Evolutionary conservation across 495 filamentous ascomycete genomes (phyloP).

Genomic region (Astrocystis sublimbata): DNA sequence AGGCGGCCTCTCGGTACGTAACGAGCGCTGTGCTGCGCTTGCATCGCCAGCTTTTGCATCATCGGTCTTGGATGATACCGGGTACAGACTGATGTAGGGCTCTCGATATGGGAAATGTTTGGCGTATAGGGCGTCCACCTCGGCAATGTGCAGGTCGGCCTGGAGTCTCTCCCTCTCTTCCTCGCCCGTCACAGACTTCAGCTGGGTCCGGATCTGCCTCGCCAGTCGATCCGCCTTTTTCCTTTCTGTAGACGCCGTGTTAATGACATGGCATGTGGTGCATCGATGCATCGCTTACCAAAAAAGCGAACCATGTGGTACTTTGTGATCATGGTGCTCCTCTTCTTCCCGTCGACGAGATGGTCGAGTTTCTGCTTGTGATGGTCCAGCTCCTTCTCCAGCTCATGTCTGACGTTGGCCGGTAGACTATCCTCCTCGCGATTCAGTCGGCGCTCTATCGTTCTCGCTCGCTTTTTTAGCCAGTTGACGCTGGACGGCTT

Average conservation of each 20-base stretch:
- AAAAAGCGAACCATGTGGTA: conserved; percentile 96
- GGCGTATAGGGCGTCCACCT: conserved; percentile 85
- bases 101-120: conserved; percentile 77
- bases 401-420: conserved; percentile 69
- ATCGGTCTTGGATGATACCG: conserved; percentile 34
- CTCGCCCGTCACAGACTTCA: conserved; percentile 48
- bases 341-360: conserved; percentile 56
- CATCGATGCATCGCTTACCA: conserved; percentile 48
- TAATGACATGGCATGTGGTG: not conserved
- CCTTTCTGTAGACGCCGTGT: conserved; percentile 58
- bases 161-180: conserved; percentile 53
- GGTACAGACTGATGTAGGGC: conserved; percentile 79
- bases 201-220: conserved; percentile 61
- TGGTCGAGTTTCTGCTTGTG: conserved; percentile 71
- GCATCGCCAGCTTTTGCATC: conserved; percentile 31
- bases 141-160: conserved; percentile 63
- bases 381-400: conserved; percentile 77
- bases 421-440: conserved; percentile 59
- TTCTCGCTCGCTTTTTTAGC: conserved; percentile 61
- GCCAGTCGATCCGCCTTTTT: conserved; percentile 77
- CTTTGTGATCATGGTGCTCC: conserved; percentile 73
- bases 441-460: conserved; percentile 63
- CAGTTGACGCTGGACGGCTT: conserved; percentile 39
- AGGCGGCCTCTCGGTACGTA: conserved; percentile 48
- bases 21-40: conserved; percentile 36